phyloP scores from a whole-genome alignment of 805 yeast genomes.

The Myxozyma mucilagina region DNA sequence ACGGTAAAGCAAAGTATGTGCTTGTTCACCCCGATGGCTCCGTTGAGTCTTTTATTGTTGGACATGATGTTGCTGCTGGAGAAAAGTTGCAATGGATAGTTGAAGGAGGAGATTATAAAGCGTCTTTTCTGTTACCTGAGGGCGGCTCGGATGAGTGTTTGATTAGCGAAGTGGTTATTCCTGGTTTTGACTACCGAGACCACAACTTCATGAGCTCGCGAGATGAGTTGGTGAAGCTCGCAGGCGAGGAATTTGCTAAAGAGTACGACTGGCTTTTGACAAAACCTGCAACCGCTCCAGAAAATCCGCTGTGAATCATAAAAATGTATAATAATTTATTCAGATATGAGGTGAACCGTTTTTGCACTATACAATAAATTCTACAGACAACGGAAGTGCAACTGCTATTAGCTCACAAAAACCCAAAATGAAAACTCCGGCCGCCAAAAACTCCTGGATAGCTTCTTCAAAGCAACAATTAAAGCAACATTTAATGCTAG shows the following conservation, averaged over 20 bases:
- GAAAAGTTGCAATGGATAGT: slow-evolving; percentile 61
- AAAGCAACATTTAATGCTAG: not conserved
- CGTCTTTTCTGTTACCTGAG: slow-evolving; percentile 44
- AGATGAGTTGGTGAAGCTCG: slow-evolving; percentile 38
- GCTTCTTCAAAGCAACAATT: not conserved
- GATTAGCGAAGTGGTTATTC: slow-evolving; percentile 51
- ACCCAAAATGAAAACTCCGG: not conserved
- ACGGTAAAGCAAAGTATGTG: slow-evolving; percentile 58
- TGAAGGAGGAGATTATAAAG: slow-evolving; percentile 61
- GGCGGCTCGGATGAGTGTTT: slow-evolving; percentile 40
- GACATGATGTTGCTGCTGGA: slow-evolving; percentile 48
- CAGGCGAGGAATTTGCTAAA: slow-evolving; percentile 43
- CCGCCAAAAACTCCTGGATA: not conserved
- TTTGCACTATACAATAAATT: not conserved
- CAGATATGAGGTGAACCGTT: not conserved
- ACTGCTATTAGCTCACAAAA: not conserved
- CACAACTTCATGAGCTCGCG: slow-evolving; percentile 48
- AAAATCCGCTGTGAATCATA: not conserved
- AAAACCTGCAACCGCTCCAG: slow-evolving; percentile 31
- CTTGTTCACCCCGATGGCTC: slow-evolving; percentile 53
- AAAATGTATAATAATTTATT: not conserved
- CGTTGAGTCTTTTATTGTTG: slow-evolving; percentile 54
- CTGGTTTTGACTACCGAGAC: slow-evolving; percentile 60
- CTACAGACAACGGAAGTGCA: not conserved
- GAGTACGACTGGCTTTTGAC: slow-evolving; percentile 44